A percentile compares a stretch with the other conserved stretches of the same genome.
Evolutionary conservation across 371 early-diverging fungal species (phyloP).

Genomic region (Nematocida sp.): DNA sequence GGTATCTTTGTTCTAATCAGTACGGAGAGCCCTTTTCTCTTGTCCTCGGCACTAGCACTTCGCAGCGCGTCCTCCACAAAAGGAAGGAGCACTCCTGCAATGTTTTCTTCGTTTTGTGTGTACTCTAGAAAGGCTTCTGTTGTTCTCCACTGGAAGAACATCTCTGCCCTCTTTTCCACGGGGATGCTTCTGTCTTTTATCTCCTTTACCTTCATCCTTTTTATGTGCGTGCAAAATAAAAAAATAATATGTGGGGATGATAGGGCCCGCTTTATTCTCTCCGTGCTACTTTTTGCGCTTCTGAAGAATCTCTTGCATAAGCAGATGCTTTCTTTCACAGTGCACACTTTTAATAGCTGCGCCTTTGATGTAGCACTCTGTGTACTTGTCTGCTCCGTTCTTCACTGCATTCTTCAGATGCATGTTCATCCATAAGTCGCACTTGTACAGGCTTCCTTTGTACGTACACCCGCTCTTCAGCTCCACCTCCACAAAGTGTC

Average conservation of each 20-base stretch:
- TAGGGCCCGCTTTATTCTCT: not conserved
- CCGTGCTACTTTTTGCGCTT: slow-evolving; percentile 21
- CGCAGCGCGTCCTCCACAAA: slow-evolving; percentile 14
- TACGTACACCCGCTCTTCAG: slow-evolving; percentile 90
- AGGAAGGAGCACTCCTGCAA: slow-evolving; percentile 11
- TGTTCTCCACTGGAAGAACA: slow-evolving; percentile 30
- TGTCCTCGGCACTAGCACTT: slow-evolving; percentile 7
- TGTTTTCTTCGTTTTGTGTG: slow-evolving; percentile 5
- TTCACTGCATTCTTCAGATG: slow-evolving; percentile 79
- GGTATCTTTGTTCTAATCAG: slow-evolving; percentile 2
- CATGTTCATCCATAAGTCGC: slow-evolving; percentile 89
- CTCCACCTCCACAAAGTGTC: slow-evolving; percentile 74
- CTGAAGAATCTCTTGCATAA: slow-evolving; percentile 49
- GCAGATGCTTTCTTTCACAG: slow-evolving; percentile 49
- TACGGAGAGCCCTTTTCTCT: slow-evolving; percentile 19
- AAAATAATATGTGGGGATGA: not conserved
- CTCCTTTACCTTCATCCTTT: slow-evolving; percentile 42
- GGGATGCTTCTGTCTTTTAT: slow-evolving; percentile 22
- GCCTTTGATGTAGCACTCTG: slow-evolving; percentile 61
- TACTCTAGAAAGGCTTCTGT: slow-evolving; percentile 42
- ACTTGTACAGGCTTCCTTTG: slow-evolving; percentile 85
- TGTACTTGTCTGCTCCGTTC: slow-evolving; percentile 26
- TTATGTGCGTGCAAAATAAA: slow-evolving; percentile 19
- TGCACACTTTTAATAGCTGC: slow-evolving; percentile 56
- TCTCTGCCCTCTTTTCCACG: slow-evolving; percentile 23